Percentiles rank a stretch among this genome's conserved stretches.
phyloP scores from a whole-genome alignment of 1,284 basidiomycete genomes.

The Omphalotus olearius region DNA sequence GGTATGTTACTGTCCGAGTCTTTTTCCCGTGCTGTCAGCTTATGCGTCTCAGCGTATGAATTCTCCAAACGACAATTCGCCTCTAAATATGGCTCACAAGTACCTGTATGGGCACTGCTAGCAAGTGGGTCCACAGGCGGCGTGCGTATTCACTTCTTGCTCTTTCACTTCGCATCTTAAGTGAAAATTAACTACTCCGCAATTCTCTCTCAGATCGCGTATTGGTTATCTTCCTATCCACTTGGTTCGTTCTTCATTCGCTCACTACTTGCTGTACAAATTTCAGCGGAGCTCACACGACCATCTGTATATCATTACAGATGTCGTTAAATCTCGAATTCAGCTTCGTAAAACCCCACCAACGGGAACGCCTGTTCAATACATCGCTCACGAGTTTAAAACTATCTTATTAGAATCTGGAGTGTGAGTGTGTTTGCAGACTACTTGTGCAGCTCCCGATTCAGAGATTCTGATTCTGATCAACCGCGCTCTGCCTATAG shows the following conservation, averaged over 20 bases:
- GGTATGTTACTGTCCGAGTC: constrained; percentile 35
- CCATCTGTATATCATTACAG: constrained; percentile 31
- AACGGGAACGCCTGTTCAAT: constrained; percentile 72
- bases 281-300: background rate
- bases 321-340: constrained; percentile 89
- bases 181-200: background rate
- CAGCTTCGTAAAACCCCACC: constrained; percentile 81
- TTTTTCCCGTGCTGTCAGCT: background rate
- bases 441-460: background rate
- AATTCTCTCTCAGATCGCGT: constrained; percentile 70
- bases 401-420: constrained; percentile 74
- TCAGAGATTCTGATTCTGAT: background rate
- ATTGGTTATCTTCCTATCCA: constrained; percentile 94
- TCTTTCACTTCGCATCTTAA: background rate
- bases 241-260: constrained; percentile 43
- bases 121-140: constrained; percentile 88
- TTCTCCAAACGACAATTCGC: constrained; percentile 79
- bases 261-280: background rate
- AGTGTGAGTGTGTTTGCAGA: constrained; percentile 45
- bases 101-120: constrained; percentile 89
- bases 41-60: constrained; percentile 66
- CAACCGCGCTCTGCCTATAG: constrained; percentile 28
- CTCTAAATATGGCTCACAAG: constrained; percentile 51
- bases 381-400: constrained; percentile 72
- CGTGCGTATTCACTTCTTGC: constrained; percentile 40